Percentiles rank a stretch among this genome's conserved stretches.
phyloP scores from a whole-genome alignment of 2,329 filamentous ascomycete species.

The Orbilia brochopaga region DNA sequence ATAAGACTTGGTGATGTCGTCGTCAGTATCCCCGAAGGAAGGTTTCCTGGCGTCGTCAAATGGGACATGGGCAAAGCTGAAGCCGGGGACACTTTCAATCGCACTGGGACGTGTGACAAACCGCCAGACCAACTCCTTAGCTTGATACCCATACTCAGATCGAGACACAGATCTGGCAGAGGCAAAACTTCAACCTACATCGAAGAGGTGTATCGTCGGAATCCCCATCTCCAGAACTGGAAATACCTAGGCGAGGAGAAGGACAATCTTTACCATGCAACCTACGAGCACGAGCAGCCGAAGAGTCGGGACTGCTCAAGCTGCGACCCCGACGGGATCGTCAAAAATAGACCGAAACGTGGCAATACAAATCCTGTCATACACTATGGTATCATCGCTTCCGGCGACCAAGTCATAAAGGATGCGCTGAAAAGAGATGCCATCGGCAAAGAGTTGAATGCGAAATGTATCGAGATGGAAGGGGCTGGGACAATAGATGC shows the following conservation, averaged over 20 bases:
- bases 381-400: conserved; percentile 15
- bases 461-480: conserved; percentile 27
- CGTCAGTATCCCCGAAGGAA: conserved; percentile 5
- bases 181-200: conserved; percentile 3
- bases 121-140: conserved; percentile 8
- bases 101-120: not conserved
- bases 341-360: not conserved
- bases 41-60: conserved; percentile 11
- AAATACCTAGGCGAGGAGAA: not conserved
- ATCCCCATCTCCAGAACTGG: not conserved
- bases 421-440: not conserved
- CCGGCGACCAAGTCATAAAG: conserved; percentile 16
- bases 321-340: not conserved
- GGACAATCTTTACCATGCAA: not conserved
- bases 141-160: not conserved
- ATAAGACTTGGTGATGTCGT: conserved; percentile 25
- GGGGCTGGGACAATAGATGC: not conserved
- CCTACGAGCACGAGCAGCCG: not conserved
- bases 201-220: not conserved
- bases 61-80: conserved; percentile 12
- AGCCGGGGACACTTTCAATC: conserved; percentile 5
- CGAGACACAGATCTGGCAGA: not conserved
- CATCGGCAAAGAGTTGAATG: not conserved
- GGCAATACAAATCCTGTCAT: not conserved
- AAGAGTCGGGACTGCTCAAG: not conserved